Conservation (phyloP, 495 filamentous ascomycete species). For the Neurospora sp. region DNA sequence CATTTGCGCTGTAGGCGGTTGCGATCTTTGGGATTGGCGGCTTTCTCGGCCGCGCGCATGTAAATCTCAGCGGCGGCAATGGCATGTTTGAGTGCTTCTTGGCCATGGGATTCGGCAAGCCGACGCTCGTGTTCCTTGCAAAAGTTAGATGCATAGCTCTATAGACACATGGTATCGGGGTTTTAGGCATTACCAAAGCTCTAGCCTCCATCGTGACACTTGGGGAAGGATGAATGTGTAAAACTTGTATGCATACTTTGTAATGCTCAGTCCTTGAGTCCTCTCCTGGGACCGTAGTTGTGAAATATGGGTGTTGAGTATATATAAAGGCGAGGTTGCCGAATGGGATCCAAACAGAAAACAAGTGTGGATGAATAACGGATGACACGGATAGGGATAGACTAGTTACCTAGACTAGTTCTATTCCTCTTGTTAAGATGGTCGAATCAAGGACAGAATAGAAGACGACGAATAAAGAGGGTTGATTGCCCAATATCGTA, state of each 20-base stretch:
- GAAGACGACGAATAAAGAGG: not conserved
- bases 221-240: not conserved
- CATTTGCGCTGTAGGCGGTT: constrained; percentile 51
- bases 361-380: not conserved
- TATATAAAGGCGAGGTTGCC: not conserved
- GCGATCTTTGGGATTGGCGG: constrained; percentile 44
- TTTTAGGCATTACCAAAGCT: constrained; percentile 5
- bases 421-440: not conserved
- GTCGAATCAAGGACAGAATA: not conserved
- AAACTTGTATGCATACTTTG: constrained; percentile 2
- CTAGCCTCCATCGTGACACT: constrained; percentile 18
- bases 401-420: not conserved
- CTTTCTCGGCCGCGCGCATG: constrained; percentile 57
- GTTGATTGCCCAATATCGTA: not conserved
- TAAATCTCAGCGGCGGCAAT: constrained; percentile 68
- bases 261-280: not conserved
- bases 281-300: not conserved
- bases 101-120: constrained; percentile 43
- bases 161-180: not conserved
- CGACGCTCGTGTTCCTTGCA: constrained; percentile 51
- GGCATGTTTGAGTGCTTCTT: constrained; percentile 60
- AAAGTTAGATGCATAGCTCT: constrained; percentile 17
- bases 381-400: not conserved
- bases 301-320: not conserved
- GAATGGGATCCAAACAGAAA: not conserved